phyloP scores from a whole-genome alignment of 2,329 filamentous ascomycete genomes.

The Orbilia quercus region DNA sequence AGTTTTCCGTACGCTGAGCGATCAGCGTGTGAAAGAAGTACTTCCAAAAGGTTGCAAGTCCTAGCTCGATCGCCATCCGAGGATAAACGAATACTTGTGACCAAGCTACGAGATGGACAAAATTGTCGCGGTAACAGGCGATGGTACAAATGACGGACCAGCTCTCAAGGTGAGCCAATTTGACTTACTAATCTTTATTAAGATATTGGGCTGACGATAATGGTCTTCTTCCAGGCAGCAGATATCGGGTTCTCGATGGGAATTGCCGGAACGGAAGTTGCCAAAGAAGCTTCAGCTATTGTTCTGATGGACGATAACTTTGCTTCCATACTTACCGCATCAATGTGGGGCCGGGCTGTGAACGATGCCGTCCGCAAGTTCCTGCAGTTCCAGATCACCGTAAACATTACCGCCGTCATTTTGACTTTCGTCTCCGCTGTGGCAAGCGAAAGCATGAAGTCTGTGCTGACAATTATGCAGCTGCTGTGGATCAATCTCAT shows the following conservation, averaged over 20 bases:
- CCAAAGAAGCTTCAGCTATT: conserved; percentile 76
- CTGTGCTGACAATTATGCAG: conserved; percentile 74
- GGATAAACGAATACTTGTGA: conserved; percentile 73
- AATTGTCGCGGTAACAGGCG: conserved; percentile 71
- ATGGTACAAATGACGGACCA: conserved; percentile 73
- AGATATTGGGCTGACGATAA: conserved; percentile 59
- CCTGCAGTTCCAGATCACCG: conserved; percentile 75
- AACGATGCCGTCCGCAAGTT: conserved; percentile 77
- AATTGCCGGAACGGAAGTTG: conserved; percentile 73
- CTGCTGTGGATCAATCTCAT: conserved; percentile 77
- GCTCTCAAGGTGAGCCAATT: conserved; percentile 68
- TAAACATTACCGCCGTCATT: conserved; percentile 75
- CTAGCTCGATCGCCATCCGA: conserved; percentile 74
- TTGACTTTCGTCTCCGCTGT: conserved; percentile 74
- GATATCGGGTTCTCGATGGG: conserved; percentile 77
- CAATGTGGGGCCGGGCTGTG: conserved; percentile 75
- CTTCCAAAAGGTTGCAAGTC: conserved; percentile 71
- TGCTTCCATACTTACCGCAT: conserved; percentile 73
- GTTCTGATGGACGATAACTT: conserved; percentile 76
- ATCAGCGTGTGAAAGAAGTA: conserved; percentile 70
- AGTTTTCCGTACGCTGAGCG: conserved; percentile 72
- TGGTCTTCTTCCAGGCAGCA: conserved; percentile 64
- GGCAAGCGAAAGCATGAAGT: conserved; percentile 68
- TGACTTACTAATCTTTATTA: conserved; percentile 66
- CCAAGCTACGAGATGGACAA: conserved; percentile 64